Evolutionary conservation across 495 filamentous ascomycete species (phyloP).

Genomic region (Platismatia glauca): DNA sequence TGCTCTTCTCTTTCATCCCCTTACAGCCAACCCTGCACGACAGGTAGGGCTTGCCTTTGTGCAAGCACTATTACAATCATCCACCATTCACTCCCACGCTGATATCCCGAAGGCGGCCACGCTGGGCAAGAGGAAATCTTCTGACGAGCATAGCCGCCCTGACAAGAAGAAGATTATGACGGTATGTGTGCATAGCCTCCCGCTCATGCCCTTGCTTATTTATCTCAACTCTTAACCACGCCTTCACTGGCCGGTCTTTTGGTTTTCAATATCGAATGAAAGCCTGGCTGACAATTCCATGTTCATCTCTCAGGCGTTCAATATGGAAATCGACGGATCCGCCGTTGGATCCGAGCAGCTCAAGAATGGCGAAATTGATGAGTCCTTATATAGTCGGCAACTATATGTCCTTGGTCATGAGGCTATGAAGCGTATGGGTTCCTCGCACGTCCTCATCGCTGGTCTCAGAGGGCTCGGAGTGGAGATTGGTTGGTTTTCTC

Average conservation of each 20-base stretch:
- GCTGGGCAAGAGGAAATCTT: conserved; percentile 82
- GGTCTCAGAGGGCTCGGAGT: conserved; percentile 91
- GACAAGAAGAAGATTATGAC: conserved; percentile 71
- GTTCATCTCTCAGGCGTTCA: conserved; percentile 45
- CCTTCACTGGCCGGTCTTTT: not conserved
- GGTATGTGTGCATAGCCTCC: conserved; percentile 43
- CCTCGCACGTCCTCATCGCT: conserved; percentile 87
- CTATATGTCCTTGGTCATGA: conserved; percentile 98
- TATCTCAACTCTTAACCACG: not conserved
- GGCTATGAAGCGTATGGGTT: conserved; percentile 98
- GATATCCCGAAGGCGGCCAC: conserved; percentile 48
- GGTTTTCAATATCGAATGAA: not conserved
- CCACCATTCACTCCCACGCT: conserved; percentile 49
- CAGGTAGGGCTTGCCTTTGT: conserved; percentile 35
- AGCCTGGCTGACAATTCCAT: conserved; percentile 7
- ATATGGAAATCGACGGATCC: conserved; percentile 73
- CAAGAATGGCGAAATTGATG: conserved; percentile 76
- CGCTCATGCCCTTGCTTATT: not conserved
- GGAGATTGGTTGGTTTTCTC: conserved; percentile 60
- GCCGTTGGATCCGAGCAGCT: conserved; percentile 47
- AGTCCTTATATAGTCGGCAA: conserved; percentile 94
- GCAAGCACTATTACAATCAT: conserved; percentile 38
- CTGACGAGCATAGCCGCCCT: conserved; percentile 64
- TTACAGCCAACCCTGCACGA: not conserved
- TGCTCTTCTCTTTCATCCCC: not conserved